phyloP scores from a whole-genome alignment of 352 stramenopile species.

The Globisporangium alternatum region DNA sequence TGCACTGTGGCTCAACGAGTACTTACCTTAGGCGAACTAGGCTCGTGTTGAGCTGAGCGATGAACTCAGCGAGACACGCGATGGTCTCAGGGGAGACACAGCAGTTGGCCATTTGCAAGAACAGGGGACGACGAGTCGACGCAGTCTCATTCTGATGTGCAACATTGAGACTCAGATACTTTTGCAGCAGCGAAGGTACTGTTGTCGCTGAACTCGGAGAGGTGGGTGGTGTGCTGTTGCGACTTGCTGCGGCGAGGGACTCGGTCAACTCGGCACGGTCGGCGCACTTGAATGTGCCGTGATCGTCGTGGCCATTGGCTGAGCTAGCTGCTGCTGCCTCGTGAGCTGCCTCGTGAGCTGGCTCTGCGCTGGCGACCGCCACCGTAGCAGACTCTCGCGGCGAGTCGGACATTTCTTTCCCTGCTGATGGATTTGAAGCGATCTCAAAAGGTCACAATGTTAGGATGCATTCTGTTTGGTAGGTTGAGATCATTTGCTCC shows the following conservation, averaged over 20 bases:
- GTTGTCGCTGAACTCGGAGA: not conserved
- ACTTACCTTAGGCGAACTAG: constrained; percentile 33
- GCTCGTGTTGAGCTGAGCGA: constrained; percentile 27
- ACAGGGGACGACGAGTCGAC: not conserved
- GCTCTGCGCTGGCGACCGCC: not conserved
- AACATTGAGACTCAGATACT: not conserved
- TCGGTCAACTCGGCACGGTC: not conserved
- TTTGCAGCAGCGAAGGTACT: not conserved
- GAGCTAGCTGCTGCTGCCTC: not conserved
- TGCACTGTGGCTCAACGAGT: not conserved
- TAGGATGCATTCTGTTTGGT: too few species aligned
- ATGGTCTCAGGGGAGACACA: constrained; percentile 20
- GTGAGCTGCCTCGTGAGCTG: too few species aligned
- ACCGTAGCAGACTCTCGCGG: not conserved
- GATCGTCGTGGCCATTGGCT: not conserved
- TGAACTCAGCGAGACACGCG: constrained; percentile 23
- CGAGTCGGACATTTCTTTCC: not conserved
- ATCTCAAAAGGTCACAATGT: not conserved
- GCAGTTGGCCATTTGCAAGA: constrained; percentile 22
- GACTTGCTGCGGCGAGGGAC: not conserved
- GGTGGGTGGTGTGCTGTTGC: not conserved
- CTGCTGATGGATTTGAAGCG: not conserved
- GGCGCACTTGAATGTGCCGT: not conserved
- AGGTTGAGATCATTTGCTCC: too few species aligned
- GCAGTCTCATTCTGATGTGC: not conserved